Base-by-base conservation (phyloP, 306 rosid genomes). In the Cucumis melo region DNA sequence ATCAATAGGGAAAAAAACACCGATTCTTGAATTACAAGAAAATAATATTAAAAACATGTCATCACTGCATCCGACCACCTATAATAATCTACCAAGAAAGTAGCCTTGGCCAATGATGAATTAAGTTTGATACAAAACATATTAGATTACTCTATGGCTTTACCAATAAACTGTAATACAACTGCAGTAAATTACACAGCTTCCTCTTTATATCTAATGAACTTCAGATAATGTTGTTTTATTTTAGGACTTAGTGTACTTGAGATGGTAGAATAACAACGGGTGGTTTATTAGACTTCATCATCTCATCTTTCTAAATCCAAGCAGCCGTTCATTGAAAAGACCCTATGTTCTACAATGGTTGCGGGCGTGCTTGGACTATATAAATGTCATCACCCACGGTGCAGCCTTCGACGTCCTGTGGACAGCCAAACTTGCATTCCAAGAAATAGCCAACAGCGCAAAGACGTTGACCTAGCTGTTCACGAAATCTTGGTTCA, bases 291-390 rank as follows among this genome's bases (percentile, higher is more conserved):
- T 50, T 15, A 15, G 15, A 50, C 76, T 72, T 27, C 60, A 72
- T 19, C 32, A 32, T 73, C 39, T 15, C 15, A 50, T 72, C 34
- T 72, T 24, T 71, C 60, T 72, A 15, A 6, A 23, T 51, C 61
- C 61, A 50, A 73, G 61, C 23, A 73, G 42, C 2, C 15, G 46
- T 12, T 24, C 59, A 29, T 16, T 24, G 4, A 16, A 17, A 72
- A 16, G 24, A 72, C 44, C 10, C 10, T 29, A 73, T 12, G 54
- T 68, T 79, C 76, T 86, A 92, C 54, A 21, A 85, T 63, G 98
- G 99, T 51, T 94, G 98, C 12, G 99, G 98, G 29, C 98, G 88
- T 80, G 99, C 82, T 82, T 94, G 98, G 78, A 94, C 98, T 78
- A 94, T 81, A 70, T 59, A 94, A 75, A 94, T 85, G 74, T 92